These are phyloP conservation scores for Cutaneotrichosporon sp. DNA, from an alignment of 1,284 basidiomycete genomes.

Conservation along the genomic window DNA sequence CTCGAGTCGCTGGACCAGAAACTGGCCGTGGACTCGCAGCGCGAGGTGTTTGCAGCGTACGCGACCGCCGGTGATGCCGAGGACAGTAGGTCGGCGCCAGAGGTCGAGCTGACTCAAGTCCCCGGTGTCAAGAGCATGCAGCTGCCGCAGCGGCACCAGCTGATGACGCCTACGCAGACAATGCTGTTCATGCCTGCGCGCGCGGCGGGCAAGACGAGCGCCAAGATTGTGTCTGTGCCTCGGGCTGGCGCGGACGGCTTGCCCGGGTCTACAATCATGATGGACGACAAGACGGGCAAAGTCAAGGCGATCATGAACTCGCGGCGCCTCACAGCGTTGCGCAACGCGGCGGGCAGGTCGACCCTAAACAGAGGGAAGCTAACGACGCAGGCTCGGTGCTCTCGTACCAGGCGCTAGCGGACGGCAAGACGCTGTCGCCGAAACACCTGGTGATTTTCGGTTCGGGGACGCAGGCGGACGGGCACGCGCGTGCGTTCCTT, in stretches of 20 bases:
- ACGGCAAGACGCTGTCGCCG: constrained; percentile 40
- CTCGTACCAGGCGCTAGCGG: constrained; percentile 56
- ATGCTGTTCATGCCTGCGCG: constrained; percentile 49
- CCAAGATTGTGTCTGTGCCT: constrained; percentile 71
- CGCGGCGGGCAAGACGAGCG: constrained; percentile 45
- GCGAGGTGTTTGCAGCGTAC: constrained; percentile 36
- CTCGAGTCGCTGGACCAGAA: constrained; percentile 28
- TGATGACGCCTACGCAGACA: constrained; percentile 26
- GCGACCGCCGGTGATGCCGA: constrained; percentile 13
- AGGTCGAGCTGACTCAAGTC: background rate
- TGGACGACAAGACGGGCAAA: constrained; percentile 64
- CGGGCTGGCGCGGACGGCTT: constrained; percentile 55
- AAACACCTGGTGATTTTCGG: constrained; percentile 63
- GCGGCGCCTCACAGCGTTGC: constrained; percentile 63
- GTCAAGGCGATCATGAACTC: constrained; percentile 71
- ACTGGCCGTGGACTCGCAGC: constrained; percentile 36
- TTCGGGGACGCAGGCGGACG: constrained; percentile 60
- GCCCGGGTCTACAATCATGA: constrained; percentile 67
- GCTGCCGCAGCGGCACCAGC: constrained; percentile 34
- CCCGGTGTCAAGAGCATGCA: constrained; percentile 27
- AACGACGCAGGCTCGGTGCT: constrained; percentile 61
- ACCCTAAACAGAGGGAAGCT: too few species aligned
- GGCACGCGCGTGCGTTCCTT: constrained; percentile 62
- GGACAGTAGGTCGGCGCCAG: constrained; percentile 10
- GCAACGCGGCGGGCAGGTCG: constrained; percentile 70